A percentile compares a stretch with the other conserved stretches of the same genome.
Evolutionary conservation across 129 eudicot genomes (phyloP).

Genomic region (Chrysanthemum lavandulifolium): DNA sequence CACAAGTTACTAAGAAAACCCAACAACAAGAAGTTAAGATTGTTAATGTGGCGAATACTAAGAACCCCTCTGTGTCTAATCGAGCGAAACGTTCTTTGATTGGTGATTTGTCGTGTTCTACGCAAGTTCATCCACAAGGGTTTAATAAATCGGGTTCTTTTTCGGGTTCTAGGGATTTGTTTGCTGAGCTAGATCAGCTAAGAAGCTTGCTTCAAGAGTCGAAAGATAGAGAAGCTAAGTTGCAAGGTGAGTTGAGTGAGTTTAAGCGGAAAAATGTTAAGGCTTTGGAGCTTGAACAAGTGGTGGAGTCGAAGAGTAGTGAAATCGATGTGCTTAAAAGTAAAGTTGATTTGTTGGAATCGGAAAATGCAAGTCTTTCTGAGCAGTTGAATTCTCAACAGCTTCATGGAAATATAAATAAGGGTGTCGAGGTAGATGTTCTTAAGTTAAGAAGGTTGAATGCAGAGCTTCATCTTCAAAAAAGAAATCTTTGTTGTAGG

Average conservation of each 20-base stretch:
- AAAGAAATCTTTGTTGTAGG: slow-evolving; percentile 69
- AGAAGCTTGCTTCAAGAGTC: slow-evolving; percentile 82
- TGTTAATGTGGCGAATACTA: slow-evolving; percentile 23
- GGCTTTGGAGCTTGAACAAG: slow-evolving; percentile 56
- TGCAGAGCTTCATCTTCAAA: slow-evolving; percentile 92
- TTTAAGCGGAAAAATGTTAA: slow-evolving; percentile 42
- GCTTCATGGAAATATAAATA: slow-evolving; percentile 38
- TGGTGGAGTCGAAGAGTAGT: slow-evolving; percentile 45
- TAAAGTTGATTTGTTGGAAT: slow-evolving; percentile 50
- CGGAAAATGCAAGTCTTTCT: slow-evolving; percentile 49
- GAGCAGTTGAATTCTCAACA: slow-evolving; percentile 52
- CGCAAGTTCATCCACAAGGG: slow-evolving; percentile 76
- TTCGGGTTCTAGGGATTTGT: slow-evolving; percentile 68
- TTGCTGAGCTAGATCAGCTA: slow-evolving; percentile 71
- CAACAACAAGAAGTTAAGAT: slow-evolving; percentile 21
- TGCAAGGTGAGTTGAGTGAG: slow-evolving; percentile 67
- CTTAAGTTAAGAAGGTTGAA: slow-evolving; percentile 74
- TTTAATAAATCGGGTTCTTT: slow-evolving; percentile 29
- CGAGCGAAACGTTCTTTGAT: slow-evolving; percentile 64
- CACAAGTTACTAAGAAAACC: slow-evolving; percentile 39
- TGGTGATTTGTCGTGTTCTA: slow-evolving; percentile 62
- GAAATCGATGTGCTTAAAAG: slow-evolving; percentile 53
- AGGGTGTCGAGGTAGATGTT: slow-evolving; percentile 70
- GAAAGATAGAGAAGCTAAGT: slow-evolving; percentile 67
- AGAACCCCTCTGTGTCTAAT: slow-evolving; percentile 19